Conservation (phyloP, 1,139 yeast genomes). For the Arxiozyma slooffiae region DNA sequence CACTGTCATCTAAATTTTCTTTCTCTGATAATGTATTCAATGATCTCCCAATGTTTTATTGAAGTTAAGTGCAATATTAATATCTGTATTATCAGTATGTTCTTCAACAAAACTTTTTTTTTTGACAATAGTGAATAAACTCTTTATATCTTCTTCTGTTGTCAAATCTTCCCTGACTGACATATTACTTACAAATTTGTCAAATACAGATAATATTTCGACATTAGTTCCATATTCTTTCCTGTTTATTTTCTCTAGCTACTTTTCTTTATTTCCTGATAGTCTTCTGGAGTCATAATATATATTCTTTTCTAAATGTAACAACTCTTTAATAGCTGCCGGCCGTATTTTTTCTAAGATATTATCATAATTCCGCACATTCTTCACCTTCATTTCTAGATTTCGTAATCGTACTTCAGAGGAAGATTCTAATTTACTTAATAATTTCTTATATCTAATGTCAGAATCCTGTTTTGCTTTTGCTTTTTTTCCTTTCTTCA, state of each 20-base stretch:
- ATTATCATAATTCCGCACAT: conserved; percentile 19
- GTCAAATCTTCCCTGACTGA: not conserved
- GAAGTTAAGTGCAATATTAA: conserved; percentile 21
- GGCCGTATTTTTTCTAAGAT: conserved; percentile 13
- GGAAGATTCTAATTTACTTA: conserved; percentile 12
- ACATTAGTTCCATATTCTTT: conserved; percentile 8
- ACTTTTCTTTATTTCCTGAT: conserved; percentile 19
- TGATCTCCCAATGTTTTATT: conserved; percentile 12
- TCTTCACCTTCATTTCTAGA: conserved; percentile 17
- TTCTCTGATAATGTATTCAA: not conserved
- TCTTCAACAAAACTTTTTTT: not conserved
- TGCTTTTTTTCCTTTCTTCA: conserved; percentile 24
- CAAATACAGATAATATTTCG: not conserved
- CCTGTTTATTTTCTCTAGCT: conserved; percentile 19
- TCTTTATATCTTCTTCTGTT: not conserved
- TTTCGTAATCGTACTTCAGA: conserved; percentile 20
- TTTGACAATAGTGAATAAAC: not conserved
- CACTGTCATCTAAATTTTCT: conserved; percentile 1
- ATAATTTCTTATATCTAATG: conserved; percentile 19
- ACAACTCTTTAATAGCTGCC: conserved; percentile 19
- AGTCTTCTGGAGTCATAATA: conserved; percentile 25
- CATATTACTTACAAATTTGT: not conserved
- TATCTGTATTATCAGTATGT: conserved; percentile 3
- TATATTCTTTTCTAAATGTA: conserved; percentile 18
- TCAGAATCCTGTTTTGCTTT: conserved; percentile 21